phyloP scores from a whole-genome alignment of 2,329 filamentous ascomycete species.

The Trichophyton verrucosum region DNA sequence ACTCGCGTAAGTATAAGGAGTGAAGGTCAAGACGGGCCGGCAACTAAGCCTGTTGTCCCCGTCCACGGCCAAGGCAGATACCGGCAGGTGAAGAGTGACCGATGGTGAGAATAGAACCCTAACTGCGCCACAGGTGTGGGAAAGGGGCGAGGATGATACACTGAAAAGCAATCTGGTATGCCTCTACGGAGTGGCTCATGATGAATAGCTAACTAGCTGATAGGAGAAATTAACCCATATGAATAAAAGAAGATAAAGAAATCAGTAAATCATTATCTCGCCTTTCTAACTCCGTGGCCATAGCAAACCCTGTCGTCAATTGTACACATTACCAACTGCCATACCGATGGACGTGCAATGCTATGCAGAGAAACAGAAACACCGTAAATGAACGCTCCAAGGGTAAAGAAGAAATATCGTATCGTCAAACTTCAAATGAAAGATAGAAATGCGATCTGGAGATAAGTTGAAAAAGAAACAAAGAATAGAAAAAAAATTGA shows the following conservation, averaged over 20 bases:
- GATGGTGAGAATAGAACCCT: neutral
- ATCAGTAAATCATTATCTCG: conserved; percentile 1
- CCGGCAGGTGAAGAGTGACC: neutral
- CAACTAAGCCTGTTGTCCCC: neutral
- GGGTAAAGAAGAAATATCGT: neutral
- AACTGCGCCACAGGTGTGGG: neutral
- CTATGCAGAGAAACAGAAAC: conserved; percentile 3
- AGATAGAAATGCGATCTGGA: neutral
- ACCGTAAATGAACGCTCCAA: neutral
- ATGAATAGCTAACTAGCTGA: too few species aligned
- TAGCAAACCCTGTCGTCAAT: conserved; percentile 3
- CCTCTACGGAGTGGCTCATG: too few species aligned
- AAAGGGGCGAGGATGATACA: neutral
- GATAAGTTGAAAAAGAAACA: neutral
- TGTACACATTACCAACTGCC: conserved; percentile 1
- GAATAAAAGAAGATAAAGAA: neutral
- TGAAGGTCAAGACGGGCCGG: neutral
- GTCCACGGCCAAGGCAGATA: neutral
- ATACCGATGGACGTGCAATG: neutral
- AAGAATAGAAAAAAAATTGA: neutral
- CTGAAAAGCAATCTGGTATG: too few species aligned
- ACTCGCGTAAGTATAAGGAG: neutral
- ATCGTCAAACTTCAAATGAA: neutral
- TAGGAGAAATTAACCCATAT: neutral
- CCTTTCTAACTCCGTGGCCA: neutral